Evolutionary conservation across 257 asterid species (phyloP).

Genomic region (Thymus mandschuricus): DNA sequence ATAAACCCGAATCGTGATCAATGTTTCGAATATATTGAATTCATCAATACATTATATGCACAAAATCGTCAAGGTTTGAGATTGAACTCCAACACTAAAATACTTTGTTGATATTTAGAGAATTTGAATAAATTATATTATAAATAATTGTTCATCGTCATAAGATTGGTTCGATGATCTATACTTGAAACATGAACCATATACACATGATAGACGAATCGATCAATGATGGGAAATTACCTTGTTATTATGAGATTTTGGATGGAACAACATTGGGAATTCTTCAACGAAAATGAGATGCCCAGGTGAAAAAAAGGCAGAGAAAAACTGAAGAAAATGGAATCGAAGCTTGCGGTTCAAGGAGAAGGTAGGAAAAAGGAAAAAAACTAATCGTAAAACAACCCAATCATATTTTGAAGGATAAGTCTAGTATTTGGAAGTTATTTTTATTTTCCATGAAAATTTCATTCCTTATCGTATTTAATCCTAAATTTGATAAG

Average conservation of each 20-base stretch:
- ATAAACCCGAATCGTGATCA: background rate
- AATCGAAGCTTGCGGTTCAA: background rate
- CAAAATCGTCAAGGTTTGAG: background rate
- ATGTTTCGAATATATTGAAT: background rate
- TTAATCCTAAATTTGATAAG: too few relatives aligned
- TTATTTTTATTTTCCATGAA: too few relatives aligned
- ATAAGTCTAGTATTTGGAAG: background rate
- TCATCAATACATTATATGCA: background rate
- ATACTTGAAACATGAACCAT: background rate
- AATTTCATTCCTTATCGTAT: too few relatives aligned
- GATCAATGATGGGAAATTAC: constrained; percentile 32
- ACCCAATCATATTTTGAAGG: background rate
- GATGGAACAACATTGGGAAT: constrained; percentile 38
- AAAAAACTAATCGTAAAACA: background rate
- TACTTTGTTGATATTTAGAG: background rate
- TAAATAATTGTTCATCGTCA: background rate
- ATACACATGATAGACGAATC: background rate
- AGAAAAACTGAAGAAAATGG: constrained; percentile 11
- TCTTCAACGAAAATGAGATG: constrained; percentile 19
- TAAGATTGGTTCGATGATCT: background rate
- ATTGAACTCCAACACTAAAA: background rate
- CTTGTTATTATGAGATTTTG: constrained; percentile 38
- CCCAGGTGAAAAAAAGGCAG: constrained; percentile 36
- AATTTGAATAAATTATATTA: background rate
- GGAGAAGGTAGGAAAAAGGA: background rate